A percentile compares a stretch with the other conserved stretches of the same genome.
Conservation (phyloP, 2,329 filamentous ascomycete species). For the Taxawa tesnikishii region DNA sequence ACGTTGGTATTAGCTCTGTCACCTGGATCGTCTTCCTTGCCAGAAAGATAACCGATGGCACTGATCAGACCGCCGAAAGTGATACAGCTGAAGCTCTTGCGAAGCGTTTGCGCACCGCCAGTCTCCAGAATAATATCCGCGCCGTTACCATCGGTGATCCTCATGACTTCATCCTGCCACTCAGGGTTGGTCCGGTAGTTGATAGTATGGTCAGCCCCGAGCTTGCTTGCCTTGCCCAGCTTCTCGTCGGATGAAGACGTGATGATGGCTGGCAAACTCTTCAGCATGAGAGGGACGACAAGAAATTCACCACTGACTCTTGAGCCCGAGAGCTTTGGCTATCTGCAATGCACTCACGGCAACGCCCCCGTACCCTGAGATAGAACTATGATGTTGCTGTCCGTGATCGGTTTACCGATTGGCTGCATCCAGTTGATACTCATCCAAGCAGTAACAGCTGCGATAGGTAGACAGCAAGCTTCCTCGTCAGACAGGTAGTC, state of each 20-base stretch:
- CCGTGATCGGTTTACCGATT: slow-evolving; percentile 36
- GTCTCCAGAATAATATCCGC: slow-evolving; percentile 40
- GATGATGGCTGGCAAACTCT: slow-evolving; percentile 38
- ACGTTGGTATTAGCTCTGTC: slow-evolving; percentile 50
- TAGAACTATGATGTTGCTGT: slow-evolving; percentile 21
- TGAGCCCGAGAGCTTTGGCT: slow-evolving; percentile 29
- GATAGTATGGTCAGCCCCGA: slow-evolving; percentile 47
- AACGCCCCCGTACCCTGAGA: slow-evolving; percentile 20
- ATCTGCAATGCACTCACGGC: slow-evolving; percentile 19
- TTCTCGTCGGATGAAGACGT: slow-evolving; percentile 13
- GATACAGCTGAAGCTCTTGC: slow-evolving; percentile 30
- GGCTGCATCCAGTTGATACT: slow-evolving; percentile 49
- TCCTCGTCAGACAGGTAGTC: slow-evolving; percentile 23
- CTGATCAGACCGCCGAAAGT: slow-evolving; percentile 30
- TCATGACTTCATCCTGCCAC: slow-evolving; percentile 48
- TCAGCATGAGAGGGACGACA: slow-evolving; percentile 38
- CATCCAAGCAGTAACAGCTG: slow-evolving; percentile 41
- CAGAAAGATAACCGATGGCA: slow-evolving; percentile 32
- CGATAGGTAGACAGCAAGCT: slow-evolving; percentile 28
- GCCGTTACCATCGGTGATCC: slow-evolving; percentile 27
- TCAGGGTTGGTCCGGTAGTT: slow-evolving; percentile 47
- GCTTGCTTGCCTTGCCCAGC: slow-evolving; percentile 32
- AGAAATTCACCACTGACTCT: slow-evolving; percentile 31
- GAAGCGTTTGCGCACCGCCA: slow-evolving; percentile 37
- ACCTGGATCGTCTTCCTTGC: slow-evolving; percentile 42